These are phyloP conservation scores for Xylogone sp. DNA, from an alignment of 2,329 filamentous ascomycete genomes.

Conservation along the genomic window DNA sequence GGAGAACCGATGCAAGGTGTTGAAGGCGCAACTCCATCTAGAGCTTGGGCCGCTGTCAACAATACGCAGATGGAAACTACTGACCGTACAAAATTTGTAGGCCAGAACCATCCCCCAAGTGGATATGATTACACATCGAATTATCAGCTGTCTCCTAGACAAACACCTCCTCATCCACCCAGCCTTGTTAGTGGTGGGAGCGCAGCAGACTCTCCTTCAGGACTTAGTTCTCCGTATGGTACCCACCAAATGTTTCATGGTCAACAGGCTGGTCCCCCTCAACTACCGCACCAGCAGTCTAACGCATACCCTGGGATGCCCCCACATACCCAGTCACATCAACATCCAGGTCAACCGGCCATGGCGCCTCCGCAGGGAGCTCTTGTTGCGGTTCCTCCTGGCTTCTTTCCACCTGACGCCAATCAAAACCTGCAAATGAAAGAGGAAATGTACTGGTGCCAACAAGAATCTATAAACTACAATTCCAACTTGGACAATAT, in stretches of 20 bases:
- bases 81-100: conserved; percentile 17
- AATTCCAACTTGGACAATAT: not conserved
- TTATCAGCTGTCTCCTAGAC: conserved; percentile 18
- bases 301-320: not conserved
- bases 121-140: not conserved
- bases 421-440: not conserved
- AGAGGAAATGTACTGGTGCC: not conserved
- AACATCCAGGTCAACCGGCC: not conserved
- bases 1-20: conserved; percentile 27
- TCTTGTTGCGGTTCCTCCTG: not conserved
- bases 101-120: conserved; percentile 9
- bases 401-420: not conserved
- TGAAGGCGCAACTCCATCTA: conserved; percentile 16
- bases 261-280: not conserved
- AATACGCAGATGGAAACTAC: conserved; percentile 18
- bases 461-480: not conserved
- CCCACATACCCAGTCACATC: not conserved
- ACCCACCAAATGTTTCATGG: not conserved
- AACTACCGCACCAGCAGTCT: not conserved
- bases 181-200: conserved; percentile 21
- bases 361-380: not conserved
- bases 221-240: conserved; percentile 21
- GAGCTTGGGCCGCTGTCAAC: conserved; percentile 26
- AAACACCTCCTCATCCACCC: conserved; percentile 16
- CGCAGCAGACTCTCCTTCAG: conserved; percentile 18